These are phyloP conservation scores for Collybia mongolica DNA, from an alignment of 768 basidiomycete genomes.

Conservation along the genomic window DNA sequence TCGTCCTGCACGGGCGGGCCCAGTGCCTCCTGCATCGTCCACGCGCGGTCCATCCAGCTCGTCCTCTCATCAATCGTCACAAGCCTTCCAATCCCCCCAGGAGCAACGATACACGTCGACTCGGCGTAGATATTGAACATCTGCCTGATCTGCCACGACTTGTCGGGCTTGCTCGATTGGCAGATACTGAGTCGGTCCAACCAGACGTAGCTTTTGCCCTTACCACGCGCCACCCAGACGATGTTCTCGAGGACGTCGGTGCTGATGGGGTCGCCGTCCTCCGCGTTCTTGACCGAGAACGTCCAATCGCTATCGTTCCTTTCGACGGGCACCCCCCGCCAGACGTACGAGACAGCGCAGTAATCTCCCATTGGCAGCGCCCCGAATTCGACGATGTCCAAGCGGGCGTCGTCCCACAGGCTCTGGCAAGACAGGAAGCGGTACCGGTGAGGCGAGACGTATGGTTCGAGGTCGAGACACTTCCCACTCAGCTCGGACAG, in stretches of 20 bases:
- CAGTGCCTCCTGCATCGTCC: constrained; percentile 2
- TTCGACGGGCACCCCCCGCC: background rate
- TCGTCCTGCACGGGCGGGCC: background rate
- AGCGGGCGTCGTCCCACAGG: no score
- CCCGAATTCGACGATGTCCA: no score
- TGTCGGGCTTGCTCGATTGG: background rate
- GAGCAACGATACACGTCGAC: background rate
- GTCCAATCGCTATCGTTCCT: background rate
- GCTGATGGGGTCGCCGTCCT: background rate
- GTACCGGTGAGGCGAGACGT: no score
- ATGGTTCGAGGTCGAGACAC: no score
- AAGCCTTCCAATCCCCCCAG: constrained; percentile 1
- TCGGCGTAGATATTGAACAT: background rate
- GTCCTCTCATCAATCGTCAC: constrained; percentile 2
- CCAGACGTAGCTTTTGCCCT: background rate
- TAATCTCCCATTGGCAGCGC: no score
- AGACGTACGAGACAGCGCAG: background rate
- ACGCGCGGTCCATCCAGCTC: constrained; percentile 3
- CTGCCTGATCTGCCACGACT: constrained; percentile 1
- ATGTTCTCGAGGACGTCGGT: background rate
- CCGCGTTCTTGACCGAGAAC: background rate
- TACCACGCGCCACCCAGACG: background rate
- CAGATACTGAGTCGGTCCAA: constrained; percentile 1
- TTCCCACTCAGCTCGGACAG: no score
- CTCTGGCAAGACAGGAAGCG: no score